Base-by-base conservation (phyloP, 73 alveolate species). In the Paramecium bursaria region DNA sequence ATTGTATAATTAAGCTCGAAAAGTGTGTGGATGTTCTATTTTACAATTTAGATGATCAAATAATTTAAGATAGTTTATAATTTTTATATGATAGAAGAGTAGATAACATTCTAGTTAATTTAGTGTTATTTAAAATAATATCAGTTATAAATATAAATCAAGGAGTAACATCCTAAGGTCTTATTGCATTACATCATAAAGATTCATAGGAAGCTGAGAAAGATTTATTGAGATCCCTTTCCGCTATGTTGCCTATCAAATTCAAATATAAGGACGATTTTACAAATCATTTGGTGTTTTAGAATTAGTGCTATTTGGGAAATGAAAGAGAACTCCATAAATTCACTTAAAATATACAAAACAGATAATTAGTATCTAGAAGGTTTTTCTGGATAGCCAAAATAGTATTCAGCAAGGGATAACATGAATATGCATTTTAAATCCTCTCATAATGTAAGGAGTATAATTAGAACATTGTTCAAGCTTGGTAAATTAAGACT, bases 401-500 rank as follows among this genome's bases (percentile, higher is more conserved):
- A n/a, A n/a, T n/a, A n/a, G n/a, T n/a, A n/a, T n/a, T n/a, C n/a
- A n/a, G n/a, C n/a, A n/a, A n/a, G n/a, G n/a, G n/a, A n/a, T n/a
- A n/a, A n/a, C n/a, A n/a, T n/a, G n/a, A n/a, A n/a, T n/a, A n/a
- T n/a, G n/a, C n/a, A n/a, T n/a, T n/a, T n/a, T n/a, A n/a, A n/a
- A n/a, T n/a, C n/a, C n/a, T n/a, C n/a, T n/a, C n/a, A n/a, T n/a
- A n/a, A n/a, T n/a, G n/a, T n/a, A n/a, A n/a, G n/a, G n/a, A n/a
- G n/a, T n/a, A n/a, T n/a, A n/a, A n/a, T n/a, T n/a, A 39, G 11
- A 5, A 39, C 11, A 39, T 39, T 7, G 5, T 7, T 7, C 5
- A 39, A 21, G 82, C 53, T 39, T 67, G 82, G 82, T 10, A 14
- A 67, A 67, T 42, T 42, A 67, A 25, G 44, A 67, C 44, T 39